Evolutionary conservation across 2,329 filamentous ascomycete species (phyloP), one percentile per base, ranked within the genome.

Genomic region (Ambrosiella beaveri): DNA sequence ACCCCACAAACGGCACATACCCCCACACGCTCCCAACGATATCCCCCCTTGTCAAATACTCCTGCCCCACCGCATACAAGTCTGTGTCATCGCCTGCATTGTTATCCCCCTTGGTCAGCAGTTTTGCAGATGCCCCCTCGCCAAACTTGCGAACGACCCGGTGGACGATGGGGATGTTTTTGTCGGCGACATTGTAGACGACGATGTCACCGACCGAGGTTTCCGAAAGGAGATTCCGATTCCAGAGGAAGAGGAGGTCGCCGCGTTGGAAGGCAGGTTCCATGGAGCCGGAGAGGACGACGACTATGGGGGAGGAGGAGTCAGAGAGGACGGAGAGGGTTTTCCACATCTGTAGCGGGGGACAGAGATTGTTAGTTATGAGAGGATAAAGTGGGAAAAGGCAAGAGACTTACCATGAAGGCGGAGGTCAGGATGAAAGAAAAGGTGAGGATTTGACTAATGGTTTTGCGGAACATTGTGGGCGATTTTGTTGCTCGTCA

Each of bases 161-260:
- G 73, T 98, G 93, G 64, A 98, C 93, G 70, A 98, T 98, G 37
- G 93, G 93, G 63, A 98, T 97, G 64, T 95, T 87, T 75, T 97
- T 98, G 59, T 85, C 89, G 68, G 82, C 80, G 57, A 95, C 86
- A 67, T 95, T 95, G 71, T 82, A 82, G 8, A 82, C 78, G 7
- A 81, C 78, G n/a, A 82, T 68, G 63, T 78, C 75, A 61, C 76
- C 76, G 13, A 80, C 76, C 49, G 73, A 73, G 1, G 76, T 79
- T 62, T 80, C 77, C 57, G 71, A 68, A n/a, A 75, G 51, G 5
- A 80, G 58, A 64, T 83, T 81, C 59, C 85, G 74, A 68, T 90
- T 90, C 85, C 85, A 89, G 7, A 90, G 73, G 65, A 89, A 80
- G 2, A 89, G 74, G 6, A 89, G 72, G 66, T 90, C 86, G 58